These are phyloP conservation scores for Leptographium flavum DNA, from an alignment of 2,329 filamentous ascomycete genomes.

Conservation along the genomic window DNA sequence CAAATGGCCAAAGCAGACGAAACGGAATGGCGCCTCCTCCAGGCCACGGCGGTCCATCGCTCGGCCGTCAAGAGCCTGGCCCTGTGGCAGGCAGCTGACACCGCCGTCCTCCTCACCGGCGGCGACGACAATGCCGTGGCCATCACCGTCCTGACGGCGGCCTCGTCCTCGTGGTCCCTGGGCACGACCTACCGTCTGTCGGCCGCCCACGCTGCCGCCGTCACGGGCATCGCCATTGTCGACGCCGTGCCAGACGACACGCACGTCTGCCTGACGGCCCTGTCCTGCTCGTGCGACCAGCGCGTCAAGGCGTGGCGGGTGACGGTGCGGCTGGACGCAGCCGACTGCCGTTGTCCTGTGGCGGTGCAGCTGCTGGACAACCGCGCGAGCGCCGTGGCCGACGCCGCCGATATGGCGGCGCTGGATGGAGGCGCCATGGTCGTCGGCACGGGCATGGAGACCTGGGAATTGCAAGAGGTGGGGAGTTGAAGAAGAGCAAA, in stretches of 20 bases:
- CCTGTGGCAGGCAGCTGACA: slow-evolving; percentile 12
- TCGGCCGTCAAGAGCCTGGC: slow-evolving; percentile 61
- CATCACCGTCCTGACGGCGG: slow-evolving; percentile 26
- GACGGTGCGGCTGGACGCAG: neutral
- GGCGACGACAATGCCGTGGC: slow-evolving; percentile 81
- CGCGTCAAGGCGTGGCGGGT: slow-evolving; percentile 40
- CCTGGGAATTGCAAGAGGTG: slow-evolving; percentile 24
- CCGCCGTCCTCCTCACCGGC: slow-evolving; percentile 45
- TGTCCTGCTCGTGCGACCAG: slow-evolving; percentile 43
- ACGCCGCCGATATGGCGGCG: slow-evolving; percentile 37
- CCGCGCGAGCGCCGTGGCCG: slow-evolving; percentile 44
- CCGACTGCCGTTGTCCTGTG: too few relatives aligned
- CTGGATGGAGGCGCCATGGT: slow-evolving; percentile 20
- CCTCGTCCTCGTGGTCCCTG: slow-evolving; percentile 7
- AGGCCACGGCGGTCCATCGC: slow-evolving; percentile 40
- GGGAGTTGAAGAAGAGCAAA: neutral
- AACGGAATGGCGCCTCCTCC: slow-evolving; percentile 10
- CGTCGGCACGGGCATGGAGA: slow-evolving; percentile 32
- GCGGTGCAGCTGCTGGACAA: slow-evolving; percentile 30
- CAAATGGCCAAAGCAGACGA: too few relatives aligned
- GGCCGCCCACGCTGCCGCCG: slow-evolving; percentile 55
- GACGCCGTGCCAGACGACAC: slow-evolving; percentile 1
- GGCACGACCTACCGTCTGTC: slow-evolving; percentile 22
- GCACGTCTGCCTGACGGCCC: slow-evolving; percentile 6
- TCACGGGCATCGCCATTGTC: slow-evolving; percentile 41